A percentile compares a stretch with the other conserved stretches of the same genome.
phyloP scores from a whole-genome alignment of 495 filamentous ascomycete species.

The Aspergillus mulundensis region DNA sequence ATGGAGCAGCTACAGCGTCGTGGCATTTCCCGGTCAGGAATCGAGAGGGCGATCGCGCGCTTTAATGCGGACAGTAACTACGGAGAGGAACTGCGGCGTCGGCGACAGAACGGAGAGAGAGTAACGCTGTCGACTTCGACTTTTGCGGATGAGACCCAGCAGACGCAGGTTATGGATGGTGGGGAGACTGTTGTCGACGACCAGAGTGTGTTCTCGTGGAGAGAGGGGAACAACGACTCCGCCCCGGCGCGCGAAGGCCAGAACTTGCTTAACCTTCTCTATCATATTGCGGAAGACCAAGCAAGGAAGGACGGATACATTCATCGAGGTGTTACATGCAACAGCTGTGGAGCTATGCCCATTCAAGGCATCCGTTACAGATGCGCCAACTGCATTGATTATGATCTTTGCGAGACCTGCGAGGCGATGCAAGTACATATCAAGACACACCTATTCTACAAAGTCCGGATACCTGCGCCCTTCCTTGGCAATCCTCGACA shows the following conservation, averaged over 20 bases:
- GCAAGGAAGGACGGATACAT: constrained; percentile 80
- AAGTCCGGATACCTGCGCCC: constrained; percentile 72
- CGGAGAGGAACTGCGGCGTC: constrained; percentile 42
- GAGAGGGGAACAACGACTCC: constrained; percentile 49
- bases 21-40: constrained; percentile 39
- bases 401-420: constrained; percentile 85
- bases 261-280: constrained; percentile 68
- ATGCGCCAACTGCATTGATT: constrained; percentile 89
- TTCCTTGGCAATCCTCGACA: constrained; percentile 62
- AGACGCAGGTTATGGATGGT: constrained; percentile 40
- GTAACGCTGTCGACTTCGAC: constrained; percentile 41
- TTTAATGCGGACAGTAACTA: constrained; percentile 44
- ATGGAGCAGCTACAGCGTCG: constrained; percentile 40
- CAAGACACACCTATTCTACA: constrained; percentile 95
- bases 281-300: constrained; percentile 79
- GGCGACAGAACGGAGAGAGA: constrained; percentile 40
- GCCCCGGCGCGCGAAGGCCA: constrained; percentile 62
- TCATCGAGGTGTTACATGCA: constrained; percentile 91
- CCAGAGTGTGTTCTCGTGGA: constrained; percentile 54
- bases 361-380: constrained; percentile 90
- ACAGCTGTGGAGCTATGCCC: constrained; percentile 76
- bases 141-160: constrained; percentile 47
- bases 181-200: constrained; percentile 58
- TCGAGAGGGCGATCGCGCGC: constrained; percentile 35
- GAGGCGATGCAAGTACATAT: constrained; percentile 79